These are phyloP conservation scores for Boletus mariae DNA, from an alignment of 1,284 basidiomycete genomes.

Conservation along the genomic window DNA sequence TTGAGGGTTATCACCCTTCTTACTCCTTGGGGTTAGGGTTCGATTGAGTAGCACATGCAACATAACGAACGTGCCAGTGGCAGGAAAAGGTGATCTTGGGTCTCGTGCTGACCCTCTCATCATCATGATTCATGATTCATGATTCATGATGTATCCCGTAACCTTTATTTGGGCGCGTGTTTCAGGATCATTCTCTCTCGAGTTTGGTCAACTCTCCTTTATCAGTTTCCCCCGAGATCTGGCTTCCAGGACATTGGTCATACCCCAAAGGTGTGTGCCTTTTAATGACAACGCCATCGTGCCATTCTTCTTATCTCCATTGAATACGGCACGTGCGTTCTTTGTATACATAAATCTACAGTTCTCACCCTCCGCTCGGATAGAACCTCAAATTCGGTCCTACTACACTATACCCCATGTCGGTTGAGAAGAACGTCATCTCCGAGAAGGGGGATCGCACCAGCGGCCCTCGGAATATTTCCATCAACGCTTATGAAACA, in stretches of 20 bases:
- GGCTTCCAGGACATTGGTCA: background rate
- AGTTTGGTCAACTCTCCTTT: slow-evolving; percentile 11
- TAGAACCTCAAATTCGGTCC: background rate
- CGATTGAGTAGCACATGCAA: background rate
- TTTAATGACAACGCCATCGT: slow-evolving; percentile 1
- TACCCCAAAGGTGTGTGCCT: slow-evolving; percentile 1
- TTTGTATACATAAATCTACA: slow-evolving; percentile 22
- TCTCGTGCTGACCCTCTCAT: background rate
- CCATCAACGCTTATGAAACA: slow-evolving; percentile 24
- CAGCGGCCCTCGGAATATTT: slow-evolving; percentile 14
- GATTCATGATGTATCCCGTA: background rate
- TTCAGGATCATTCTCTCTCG: background rate
- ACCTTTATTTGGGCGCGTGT: background rate
- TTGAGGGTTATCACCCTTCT: background rate
- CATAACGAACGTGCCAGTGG: background rate
- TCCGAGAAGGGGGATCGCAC: slow-evolving; percentile 9
- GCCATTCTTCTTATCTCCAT: slow-evolving; percentile 1
- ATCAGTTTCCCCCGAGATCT: background rate
- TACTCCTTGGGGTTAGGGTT: background rate
- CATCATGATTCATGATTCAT: background rate
- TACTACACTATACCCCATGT: slow-evolving; percentile 21
- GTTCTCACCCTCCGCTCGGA: background rate
- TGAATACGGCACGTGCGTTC: slow-evolving; percentile 25
- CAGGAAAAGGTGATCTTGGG: background rate
- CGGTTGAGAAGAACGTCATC: slow-evolving; percentile 18